Base-by-base conservation (phyloP, 108 stramenopile genomes). In the Nitzschia sp. region DNA sequence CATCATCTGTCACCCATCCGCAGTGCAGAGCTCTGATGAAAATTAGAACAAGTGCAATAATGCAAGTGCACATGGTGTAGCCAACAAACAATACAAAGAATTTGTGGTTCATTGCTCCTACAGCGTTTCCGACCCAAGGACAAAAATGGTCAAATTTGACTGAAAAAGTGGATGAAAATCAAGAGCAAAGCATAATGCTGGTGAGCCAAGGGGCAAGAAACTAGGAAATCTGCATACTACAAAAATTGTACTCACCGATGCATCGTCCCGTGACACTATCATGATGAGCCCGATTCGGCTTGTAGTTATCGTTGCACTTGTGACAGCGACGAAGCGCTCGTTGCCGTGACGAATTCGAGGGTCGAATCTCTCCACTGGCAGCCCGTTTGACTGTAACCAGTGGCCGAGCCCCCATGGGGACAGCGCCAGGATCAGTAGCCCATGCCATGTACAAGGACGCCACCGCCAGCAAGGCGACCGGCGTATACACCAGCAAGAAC, bases 121-220 rank as follows among this genome's bases (percentile, higher is more conserved):
- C 85, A 51, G 96, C 96, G 77, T 98, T 98, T 66, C 97, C 95
- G 11, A 97, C 92, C 98, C 98, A 98, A 0, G 96, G 95, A 80
- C 82, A 83, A 66, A 66, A 75, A 64, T 83, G 82, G 68, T 83
- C 82, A 66, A 83, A 83, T 59, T 83, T 83, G 54, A 83, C 77
- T 51, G 28, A 25, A 55, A 27, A 66, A 11, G n/a, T 36, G 3
- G 29, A 54, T 9, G 53, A 54, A 24, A 19, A 15, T n/a, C 13
- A 54, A 19, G n/a, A 19, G n/a, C n/a, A n/a, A 24, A 54, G n/a
- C n/a, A n/a, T n/a, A n/a, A n/a, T n/a, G n/a, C n/a, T n/a, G n/a
- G n/a, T n/a, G n/a, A n/a, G n/a, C n/a, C n/a, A n/a, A n/a, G n/a
- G n/a, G n/a, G n/a, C n/a, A n/a, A n/a, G n/a, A n/a, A n/a, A n/a